phyloP scores from a whole-genome alignment of 805 yeast genomes.

The Candida ponderosae region DNA sequence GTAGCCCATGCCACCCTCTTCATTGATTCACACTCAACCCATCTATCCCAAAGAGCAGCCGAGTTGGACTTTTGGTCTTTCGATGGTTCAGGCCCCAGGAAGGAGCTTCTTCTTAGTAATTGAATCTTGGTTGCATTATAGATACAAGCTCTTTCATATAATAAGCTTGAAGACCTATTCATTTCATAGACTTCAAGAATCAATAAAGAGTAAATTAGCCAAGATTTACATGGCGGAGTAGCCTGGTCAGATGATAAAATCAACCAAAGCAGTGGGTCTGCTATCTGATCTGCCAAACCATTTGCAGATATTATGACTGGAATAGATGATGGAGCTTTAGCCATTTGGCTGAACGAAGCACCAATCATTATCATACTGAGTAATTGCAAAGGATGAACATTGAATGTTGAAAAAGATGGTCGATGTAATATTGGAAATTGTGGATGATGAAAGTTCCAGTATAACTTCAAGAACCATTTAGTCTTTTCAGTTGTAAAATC shows the following conservation, averaged over 20 bases:
- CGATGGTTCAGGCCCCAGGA: constrained; percentile 25
- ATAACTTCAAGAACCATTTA: constrained; percentile 18
- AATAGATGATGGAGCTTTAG: constrained; percentile 31
- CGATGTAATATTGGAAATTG: constrained; percentile 35
- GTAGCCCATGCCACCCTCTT: constrained; percentile 36
- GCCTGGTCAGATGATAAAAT: constrained; percentile 47
- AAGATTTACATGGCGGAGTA: constrained; percentile 36
- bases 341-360: constrained; percentile 32
- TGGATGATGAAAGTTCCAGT: constrained; percentile 50
- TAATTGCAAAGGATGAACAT: constrained; percentile 38
- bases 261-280: constrained; percentile 35
- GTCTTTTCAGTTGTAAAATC: constrained; percentile 6
- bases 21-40: constrained; percentile 38
- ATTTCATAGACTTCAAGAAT: constrained; percentile 41
- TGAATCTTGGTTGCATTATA: constrained; percentile 47
- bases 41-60: constrained; percentile 20
- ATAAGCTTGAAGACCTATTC: constrained; percentile 31
- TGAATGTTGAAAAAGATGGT: constrained; percentile 37
- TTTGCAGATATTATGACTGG: constrained; percentile 17
- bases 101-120: constrained; percentile 38
- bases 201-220: constrained; percentile 41
- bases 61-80: too few species aligned
- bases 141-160: constrained; percentile 44
- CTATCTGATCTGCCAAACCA: constrained; percentile 25
- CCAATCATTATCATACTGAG: constrained; percentile 48